Conservation (phyloP, 768 basidiomycete genomes). For the Hebeloma cylindrosporum region DNA sequence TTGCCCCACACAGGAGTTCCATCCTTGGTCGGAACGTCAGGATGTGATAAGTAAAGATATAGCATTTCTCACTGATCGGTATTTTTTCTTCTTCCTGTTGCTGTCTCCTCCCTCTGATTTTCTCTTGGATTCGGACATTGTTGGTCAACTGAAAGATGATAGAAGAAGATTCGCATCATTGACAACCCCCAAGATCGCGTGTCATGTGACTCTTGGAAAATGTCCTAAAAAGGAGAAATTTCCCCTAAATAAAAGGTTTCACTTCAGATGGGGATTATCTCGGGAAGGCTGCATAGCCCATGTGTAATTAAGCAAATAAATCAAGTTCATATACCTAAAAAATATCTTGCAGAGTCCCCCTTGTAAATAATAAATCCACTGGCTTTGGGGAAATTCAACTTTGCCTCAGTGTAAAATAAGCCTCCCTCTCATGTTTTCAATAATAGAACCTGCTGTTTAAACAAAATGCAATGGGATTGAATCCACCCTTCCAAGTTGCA, state of each 20-base stretch:
- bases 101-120: conserved; percentile 28
- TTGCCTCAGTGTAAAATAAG: too few species aligned
- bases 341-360: too few species aligned
- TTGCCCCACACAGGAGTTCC: conserved; percentile 68
- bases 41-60: neutral
- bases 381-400: too few species aligned
- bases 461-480: conserved; percentile 37
- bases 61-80: conserved; percentile 43
- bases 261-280: too few species aligned
- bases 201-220: neutral
- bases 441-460: neutral
- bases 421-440: neutral
- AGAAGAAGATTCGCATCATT: conserved; percentile 3
- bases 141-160: conserved; percentile 7
- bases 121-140: conserved; percentile 29
- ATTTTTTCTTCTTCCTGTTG: conserved; percentile 46
- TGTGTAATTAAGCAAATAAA: too few species aligned
- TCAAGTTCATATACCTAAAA: too few species aligned
- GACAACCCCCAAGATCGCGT: neutral
- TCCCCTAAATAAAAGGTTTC: too few species aligned
- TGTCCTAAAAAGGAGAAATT: too few species aligned
- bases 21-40: conserved; percentile 46
- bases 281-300: too few species aligned
- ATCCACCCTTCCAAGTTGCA: conserved; percentile 43
- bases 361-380: too few species aligned